Base-by-base conservation (phyloP, 768 basidiomycete species). In the Calocybe cyanea region DNA sequence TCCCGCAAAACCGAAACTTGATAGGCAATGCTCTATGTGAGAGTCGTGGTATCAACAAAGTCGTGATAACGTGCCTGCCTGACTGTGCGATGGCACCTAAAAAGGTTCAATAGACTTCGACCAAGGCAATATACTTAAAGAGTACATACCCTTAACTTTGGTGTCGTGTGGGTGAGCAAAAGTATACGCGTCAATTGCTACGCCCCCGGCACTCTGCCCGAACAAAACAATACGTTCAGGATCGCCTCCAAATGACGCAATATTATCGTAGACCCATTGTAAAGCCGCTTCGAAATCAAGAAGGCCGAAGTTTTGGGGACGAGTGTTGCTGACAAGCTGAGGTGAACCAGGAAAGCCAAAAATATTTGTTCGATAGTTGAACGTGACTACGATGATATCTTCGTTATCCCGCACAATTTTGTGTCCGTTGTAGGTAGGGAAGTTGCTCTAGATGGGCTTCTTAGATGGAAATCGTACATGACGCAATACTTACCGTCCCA, bases 251-350 rank as follows among this genome's bases (percentile, higher is more conserved):
- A 75, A 77, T 4, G 54, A 59, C 7, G 60, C 64, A 41, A 76
- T 76, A 49, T 76, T 72, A 18, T 65, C 59, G 31, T 70, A 63
- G 7, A 76, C 66, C 75, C 73, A 75, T 48, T 71, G 48, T 1
- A 76, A 61, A 4, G 69, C 72, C 18, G 67, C 63, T 10, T 64
- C 59, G 3, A 59, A 13, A 30, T 72, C 69, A 7, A 68, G 56
- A 8, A 69, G n/a, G n/a, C n/a, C n/a, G n/a, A n/a, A n/a, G n/a
- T n/a, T n/a, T n/a, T n/a, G n/a, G n/a, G n/a, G n/a, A 49, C 51
- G 47, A 1, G 49, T 50, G 6, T 42, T 42, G 15, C 44, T 51
- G 21, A 48, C 45, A 17, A 69, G 60, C 36, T 69, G 67, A 11
- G 68, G 65, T 4, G 67, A 64, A 38, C 62, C 64, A 1, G 68